Base-by-base conservation (phyloP, 345 rosid genomes). In the Populus davidiana region DNA sequence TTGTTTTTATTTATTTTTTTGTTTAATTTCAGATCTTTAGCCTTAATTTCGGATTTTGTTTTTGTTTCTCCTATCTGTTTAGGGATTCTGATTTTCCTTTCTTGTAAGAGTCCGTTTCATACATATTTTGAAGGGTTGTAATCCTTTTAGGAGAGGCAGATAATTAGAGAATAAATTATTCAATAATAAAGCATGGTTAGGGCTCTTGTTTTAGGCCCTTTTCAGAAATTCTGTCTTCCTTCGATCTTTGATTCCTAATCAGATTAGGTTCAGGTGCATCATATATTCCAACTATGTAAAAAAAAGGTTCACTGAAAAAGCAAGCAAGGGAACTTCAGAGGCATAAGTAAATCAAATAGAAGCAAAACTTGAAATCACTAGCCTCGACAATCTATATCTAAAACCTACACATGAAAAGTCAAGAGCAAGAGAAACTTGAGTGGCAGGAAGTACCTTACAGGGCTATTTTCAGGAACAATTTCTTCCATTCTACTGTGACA, bases 401-500 rank as follows among this genome's bases (percentile, higher is more conserved):
- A 21, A 5, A 74, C 43, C 21, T 20, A 69, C 61, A 81, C 61
- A 81, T 3, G 18, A 76, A 18, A 21, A 73, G 29, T 65, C 77
- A 70, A 54, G 13, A 80, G 31, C 23, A 47, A 50, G 8, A 73
- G 66, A 61, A 78, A 81, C 54, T 36, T 21, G 29, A 70, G 76
- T 9, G 56, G 69, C 13, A 23, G 62, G 20, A 68, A 61, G 29
- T 86, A 95, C 99, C 98, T 91, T 56, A 90, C 92, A 8, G 59
- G 70, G 71, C 86, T 69, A 70, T 85, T 81, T 47, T 75, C 81
- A 20, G 97, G 92, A 78, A 87, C 79, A 70, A 93, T 81, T 76
- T 91, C 94, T 71, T 89, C 93, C 91, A 95, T 86, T 86, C 87
- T 90, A 79, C 94, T 91, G 79, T 95, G 98, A 79, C 99, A 93